Percentiles rank a stretch among this genome's conserved stretches.
Evolutionary conservation across 176 grass and related monocot species (phyloP).

Genomic region (Lolium multiflorum): DNA sequence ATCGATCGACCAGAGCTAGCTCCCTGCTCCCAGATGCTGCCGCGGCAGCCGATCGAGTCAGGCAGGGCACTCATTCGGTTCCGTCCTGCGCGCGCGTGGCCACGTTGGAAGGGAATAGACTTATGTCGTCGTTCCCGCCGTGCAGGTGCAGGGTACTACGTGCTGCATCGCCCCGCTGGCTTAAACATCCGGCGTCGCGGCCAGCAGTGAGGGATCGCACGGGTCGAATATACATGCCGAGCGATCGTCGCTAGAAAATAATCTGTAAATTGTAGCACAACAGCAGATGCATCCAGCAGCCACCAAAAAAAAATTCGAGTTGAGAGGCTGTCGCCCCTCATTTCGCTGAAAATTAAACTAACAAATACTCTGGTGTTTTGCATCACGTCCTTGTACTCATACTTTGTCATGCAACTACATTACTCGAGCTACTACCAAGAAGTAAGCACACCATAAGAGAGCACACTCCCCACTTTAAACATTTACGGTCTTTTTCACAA

Average conservation of each 20-base stretch:
- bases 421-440: no score
- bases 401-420: no score
- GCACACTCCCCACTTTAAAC: no score
- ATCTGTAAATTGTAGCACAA: not conserved
- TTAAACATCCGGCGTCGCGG: no score
- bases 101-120: constrained; percentile 24
- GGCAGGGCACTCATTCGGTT: not conserved
- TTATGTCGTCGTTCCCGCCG: constrained; percentile 41
- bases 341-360: no score
- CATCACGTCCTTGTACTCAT: no score
- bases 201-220: not conserved
- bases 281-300: not conserved
- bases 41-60: not conserved
- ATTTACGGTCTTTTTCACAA: no score
- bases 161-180: not conserved
- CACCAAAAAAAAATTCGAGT: no score
- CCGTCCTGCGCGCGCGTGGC: not conserved
- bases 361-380: no score
- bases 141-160: not conserved
- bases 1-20: not conserved
- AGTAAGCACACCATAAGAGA: no score
- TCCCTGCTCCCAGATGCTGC: not conserved
- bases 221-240: not conserved
- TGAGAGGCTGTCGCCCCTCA: no score
- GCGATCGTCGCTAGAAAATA: not conserved